Percentiles rank a stretch among this genome's conserved stretches.
phyloP scores from a whole-genome alignment of 352 stramenopile genomes.

The Pythium pyrilobum region DNA sequence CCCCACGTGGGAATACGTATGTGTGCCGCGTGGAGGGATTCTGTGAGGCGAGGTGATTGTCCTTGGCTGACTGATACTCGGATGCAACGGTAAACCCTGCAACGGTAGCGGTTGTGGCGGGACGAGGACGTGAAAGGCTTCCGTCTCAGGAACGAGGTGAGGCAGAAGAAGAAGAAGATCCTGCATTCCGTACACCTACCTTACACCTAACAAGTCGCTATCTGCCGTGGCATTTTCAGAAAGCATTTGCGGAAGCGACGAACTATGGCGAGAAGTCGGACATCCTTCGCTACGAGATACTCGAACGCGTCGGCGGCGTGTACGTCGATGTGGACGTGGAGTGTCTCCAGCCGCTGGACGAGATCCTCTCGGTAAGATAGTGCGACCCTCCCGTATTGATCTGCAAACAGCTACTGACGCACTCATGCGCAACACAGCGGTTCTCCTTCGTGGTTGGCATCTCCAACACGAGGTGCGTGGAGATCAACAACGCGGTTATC shows the following conservation, averaged over 20 bases:
- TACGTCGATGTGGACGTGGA: slow-evolving; percentile 73
- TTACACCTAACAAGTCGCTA: no score
- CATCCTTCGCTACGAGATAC: slow-evolving; percentile 71
- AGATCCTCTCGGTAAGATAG: slow-evolving; percentile 30
- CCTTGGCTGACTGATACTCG: not conserved
- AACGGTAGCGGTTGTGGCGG: slow-evolving; percentile 37
- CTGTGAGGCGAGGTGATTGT: no score
- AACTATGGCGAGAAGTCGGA: slow-evolving; percentile 75
- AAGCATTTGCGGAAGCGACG: slow-evolving; percentile 35
- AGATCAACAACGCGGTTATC: slow-evolving; percentile 76
- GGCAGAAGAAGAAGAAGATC: no score
- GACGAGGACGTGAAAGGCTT: slow-evolving; percentile 31
- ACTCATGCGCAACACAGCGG: slow-evolving; percentile 2
- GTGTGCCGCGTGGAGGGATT: no score
- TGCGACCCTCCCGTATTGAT: no score
- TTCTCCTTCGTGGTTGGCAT: slow-evolving; percentile 52
- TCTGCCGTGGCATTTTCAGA: slow-evolving; percentile 2
- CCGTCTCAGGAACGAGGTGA: slow-evolving; percentile 28
- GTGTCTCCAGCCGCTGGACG: slow-evolving; percentile 45
- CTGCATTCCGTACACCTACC: no score
- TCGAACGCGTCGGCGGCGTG: slow-evolving; percentile 42
- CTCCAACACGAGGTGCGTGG: slow-evolving; percentile 59
- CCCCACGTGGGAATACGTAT: slow-evolving; percentile 24
- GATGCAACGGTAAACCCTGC: not conserved
- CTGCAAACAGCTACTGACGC: no score